Base-by-base conservation (phyloP, 2,329 filamentous ascomycete genomes). In the Ceratocystis papillata region DNA sequence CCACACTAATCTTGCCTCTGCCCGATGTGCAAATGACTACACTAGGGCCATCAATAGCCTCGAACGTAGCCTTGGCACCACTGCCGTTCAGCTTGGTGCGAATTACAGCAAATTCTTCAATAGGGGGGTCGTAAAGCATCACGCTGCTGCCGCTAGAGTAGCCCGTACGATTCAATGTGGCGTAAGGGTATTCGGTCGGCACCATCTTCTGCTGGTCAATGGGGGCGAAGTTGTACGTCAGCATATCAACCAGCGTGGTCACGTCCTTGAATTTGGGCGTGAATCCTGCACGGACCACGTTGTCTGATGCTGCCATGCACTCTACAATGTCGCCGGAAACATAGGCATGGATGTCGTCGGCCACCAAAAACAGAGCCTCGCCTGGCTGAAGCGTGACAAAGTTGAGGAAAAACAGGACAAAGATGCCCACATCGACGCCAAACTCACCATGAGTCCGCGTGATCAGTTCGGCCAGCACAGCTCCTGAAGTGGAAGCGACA, bases 181-280 rank as follows among this genome's bases (percentile, higher is more conserved):
- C 87, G 73, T 94, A 96, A 1, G 91, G 87, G 74, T 96, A 97
- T 71, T 94, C 88, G 17, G 80, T 81, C 0, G 94, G 90, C 4
- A 81, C 74, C 87, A 99, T 95, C 79, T 96, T 96, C 75, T 99
- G 94, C 77, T 96, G 87, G 68, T 89, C 87, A 70, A 96, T 96
- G 1, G 94, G 93, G 0, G 94, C 92, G 72, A 95, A 96, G 71
- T 87, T 89, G 79, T 99, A 99, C 0, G 94, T 99, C 70, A 99
- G 79, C 87, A 96, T 96, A 69, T 85, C 82, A 44, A 93, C 90
- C 10, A 99, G 81, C 0, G 91, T 97, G 65, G 86, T 78, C 25
- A 97, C 90, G 71, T 99, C 94, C 78, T 97, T 96, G 82, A 96
- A 99, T 75, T 99, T 99, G 66, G 94, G 94, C 0, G 94, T 99